Evolutionary conservation across 139 green algal genomes (phyloP).

Genomic region (Coelastrella sp.): DNA sequence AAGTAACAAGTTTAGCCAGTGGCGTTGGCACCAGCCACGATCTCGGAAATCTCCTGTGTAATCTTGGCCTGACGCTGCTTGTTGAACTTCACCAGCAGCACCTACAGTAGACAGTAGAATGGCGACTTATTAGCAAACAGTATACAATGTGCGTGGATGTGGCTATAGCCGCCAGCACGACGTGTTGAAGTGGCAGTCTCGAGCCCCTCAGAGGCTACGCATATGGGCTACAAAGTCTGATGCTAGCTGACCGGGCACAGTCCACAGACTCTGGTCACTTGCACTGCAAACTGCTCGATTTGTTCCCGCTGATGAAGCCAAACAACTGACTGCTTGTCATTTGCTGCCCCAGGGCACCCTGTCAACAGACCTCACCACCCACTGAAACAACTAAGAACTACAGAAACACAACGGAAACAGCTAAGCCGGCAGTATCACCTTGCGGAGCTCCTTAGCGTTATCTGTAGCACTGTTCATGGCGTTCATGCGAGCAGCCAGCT

Average conservation of each 20-base stretch:
- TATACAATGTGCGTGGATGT: neutral
- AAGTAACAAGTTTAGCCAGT: neutral
- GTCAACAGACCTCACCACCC: no score
- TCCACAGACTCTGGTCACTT: no score
- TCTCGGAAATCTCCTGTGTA: conserved; percentile 80
- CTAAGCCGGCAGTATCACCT: conserved; percentile 48
- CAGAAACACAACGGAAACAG: neutral
- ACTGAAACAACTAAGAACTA: no score
- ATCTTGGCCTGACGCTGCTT: conserved; percentile 94
- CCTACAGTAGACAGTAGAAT: neutral
- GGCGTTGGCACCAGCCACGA: conserved; percentile 18
- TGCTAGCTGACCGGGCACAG: no score
- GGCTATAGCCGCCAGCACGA: no score
- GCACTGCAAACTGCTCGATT: no score
- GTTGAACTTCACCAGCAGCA: conserved; percentile 94
- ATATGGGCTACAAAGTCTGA: no score
- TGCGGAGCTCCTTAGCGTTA: conserved; percentile 96
- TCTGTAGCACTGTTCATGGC: conserved; percentile 98
- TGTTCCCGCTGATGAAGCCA: no score
- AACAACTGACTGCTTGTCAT: no score
- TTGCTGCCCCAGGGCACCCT: no score
- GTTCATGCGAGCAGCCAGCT: conserved; percentile 99
- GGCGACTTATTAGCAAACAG: neutral
- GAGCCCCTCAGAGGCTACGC: no score
- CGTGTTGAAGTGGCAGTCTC: no score